Evolutionary conservation across 2,329 filamentous ascomycete species (phyloP).

Genomic region (Colletotrichum scovillei): DNA sequence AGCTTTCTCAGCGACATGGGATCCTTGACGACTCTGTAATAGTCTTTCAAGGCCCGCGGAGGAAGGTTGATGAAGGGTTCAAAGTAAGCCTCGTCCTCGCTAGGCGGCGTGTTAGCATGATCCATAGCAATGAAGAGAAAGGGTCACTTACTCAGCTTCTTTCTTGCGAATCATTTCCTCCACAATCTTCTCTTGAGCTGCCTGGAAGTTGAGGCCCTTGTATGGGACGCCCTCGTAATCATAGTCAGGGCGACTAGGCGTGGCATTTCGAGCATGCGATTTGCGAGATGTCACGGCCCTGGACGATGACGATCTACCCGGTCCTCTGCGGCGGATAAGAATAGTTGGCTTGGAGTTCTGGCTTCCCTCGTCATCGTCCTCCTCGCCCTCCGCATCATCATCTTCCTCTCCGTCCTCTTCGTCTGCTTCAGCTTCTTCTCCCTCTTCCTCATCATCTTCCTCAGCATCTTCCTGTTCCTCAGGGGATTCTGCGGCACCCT

Average conservation of each 20-base stretch:
- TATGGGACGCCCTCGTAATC: slow-evolving; percentile 70
- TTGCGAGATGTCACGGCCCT: slow-evolving; percentile 46
- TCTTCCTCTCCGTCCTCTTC: slow-evolving; percentile 43
- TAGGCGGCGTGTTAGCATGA: slow-evolving; percentile 45
- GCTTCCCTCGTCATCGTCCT: slow-evolving; percentile 46
- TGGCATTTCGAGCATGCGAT: slow-evolving; percentile 45
- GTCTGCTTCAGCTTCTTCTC: slow-evolving; percentile 40
- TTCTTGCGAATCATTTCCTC: slow-evolving; percentile 77
- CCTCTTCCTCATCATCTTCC: slow-evolving; percentile 41
- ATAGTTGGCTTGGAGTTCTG: slow-evolving; percentile 46
- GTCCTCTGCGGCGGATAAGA: slow-evolving; percentile 51
- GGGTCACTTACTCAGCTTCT: slow-evolving; percentile 69
- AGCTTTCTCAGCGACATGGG: slow-evolving; percentile 83
- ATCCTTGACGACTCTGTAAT: slow-evolving; percentile 85
- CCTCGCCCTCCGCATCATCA: slow-evolving; percentile 45
- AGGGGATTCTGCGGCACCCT: slow-evolving; percentile 29
- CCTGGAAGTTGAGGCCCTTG: slow-evolving; percentile 80
- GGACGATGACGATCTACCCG: slow-evolving; percentile 47
- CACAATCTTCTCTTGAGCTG: slow-evolving; percentile 88
- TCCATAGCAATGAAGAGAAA: slow-evolving; percentile 2
- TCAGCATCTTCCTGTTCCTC: slow-evolving; percentile 45
- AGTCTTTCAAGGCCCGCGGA: slow-evolving; percentile 80
- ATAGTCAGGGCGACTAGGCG: slow-evolving; percentile 58
- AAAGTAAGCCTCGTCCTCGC: slow-evolving; percentile 76
- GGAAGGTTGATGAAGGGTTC: slow-evolving; percentile 84